Evolutionary conservation across 2,329 filamentous ascomycete species (phyloP).

Genomic region (Neonectria neomacrospora): DNA sequence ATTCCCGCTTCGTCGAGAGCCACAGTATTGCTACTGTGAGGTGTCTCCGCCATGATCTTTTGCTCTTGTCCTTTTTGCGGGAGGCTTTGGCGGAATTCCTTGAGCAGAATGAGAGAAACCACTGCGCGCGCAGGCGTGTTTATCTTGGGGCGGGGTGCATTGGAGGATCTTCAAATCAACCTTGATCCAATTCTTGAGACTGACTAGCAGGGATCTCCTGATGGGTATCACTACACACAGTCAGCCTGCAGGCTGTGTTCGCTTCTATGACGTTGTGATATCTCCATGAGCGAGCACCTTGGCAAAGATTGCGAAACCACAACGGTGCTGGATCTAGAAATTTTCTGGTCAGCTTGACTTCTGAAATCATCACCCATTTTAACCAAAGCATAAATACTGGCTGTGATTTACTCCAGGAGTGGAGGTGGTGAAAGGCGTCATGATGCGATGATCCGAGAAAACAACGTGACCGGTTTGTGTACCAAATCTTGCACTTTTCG

Average conservation of each 20-base stretch:
- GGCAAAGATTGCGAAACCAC: no score
- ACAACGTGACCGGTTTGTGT: no score
- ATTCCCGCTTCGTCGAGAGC: neutral
- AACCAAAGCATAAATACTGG: no score
- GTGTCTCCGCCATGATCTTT: neutral
- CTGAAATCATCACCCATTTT: no score
- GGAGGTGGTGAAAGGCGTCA: no score
- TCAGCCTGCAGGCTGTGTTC: neutral
- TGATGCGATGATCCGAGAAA: no score
- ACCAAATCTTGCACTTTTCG: no score
- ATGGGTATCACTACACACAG: neutral
- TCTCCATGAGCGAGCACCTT: no score
- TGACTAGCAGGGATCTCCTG: neutral
- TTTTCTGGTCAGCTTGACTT: no score
- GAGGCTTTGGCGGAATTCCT: neutral
- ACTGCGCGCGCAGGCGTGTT: neutral
- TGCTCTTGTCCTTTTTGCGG: neutral
- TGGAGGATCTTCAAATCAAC: neutral
- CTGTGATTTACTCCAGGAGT: no score
- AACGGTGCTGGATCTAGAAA: no score
- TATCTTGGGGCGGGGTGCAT: neutral
- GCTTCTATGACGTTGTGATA: no score
- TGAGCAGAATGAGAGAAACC: neutral
- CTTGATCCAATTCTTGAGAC: neutral
- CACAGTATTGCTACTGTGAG: neutral